Percentiles rank a stretch among this genome's conserved stretches.
phyloP scores from a whole-genome alignment of 805 yeast genomes.

The Suhomyces pyralidae region DNA sequence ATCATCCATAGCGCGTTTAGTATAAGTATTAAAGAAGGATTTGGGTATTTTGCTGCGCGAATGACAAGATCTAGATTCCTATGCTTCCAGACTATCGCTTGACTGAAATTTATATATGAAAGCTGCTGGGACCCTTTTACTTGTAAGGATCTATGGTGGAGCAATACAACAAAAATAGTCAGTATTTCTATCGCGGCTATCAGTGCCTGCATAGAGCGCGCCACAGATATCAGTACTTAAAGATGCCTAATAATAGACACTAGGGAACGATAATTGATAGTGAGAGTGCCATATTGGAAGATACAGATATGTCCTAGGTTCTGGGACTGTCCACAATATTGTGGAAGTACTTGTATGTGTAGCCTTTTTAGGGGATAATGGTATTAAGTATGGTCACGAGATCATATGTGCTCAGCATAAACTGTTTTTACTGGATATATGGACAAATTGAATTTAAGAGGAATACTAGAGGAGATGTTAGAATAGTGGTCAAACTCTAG shows the following conservation, averaged over 20 bases:
- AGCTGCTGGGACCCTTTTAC: not conserved
- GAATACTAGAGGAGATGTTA: too few relatives aligned
- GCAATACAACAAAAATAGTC: not conserved
- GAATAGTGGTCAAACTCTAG: too few relatives aligned
- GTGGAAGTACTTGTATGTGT: not conserved
- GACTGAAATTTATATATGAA: not conserved
- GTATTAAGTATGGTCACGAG: not conserved
- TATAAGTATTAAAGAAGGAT: not conserved
- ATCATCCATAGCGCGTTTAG: conserved; percentile 7
- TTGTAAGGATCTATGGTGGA: not conserved
- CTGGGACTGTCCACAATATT: too few relatives aligned
- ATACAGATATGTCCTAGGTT: not conserved
- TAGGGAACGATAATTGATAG: too few relatives aligned
- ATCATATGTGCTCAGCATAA: not conserved
- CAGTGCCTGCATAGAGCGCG: not conserved
- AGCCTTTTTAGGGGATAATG: not conserved
- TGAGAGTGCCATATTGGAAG: not conserved
- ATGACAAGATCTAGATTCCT: not conserved
- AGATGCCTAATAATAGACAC: too few relatives aligned
- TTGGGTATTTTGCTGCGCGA: not conserved
- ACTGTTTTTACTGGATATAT: not conserved
- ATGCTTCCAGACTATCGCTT: not conserved
- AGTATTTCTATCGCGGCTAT: not conserved
- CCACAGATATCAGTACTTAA: not conserved
- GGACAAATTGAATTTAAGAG: not conserved